Percentiles rank a stretch among this genome's conserved stretches.
Conservation (phyloP, 768 basidiomycete species). For the Tylopilus sp. region DNA sequence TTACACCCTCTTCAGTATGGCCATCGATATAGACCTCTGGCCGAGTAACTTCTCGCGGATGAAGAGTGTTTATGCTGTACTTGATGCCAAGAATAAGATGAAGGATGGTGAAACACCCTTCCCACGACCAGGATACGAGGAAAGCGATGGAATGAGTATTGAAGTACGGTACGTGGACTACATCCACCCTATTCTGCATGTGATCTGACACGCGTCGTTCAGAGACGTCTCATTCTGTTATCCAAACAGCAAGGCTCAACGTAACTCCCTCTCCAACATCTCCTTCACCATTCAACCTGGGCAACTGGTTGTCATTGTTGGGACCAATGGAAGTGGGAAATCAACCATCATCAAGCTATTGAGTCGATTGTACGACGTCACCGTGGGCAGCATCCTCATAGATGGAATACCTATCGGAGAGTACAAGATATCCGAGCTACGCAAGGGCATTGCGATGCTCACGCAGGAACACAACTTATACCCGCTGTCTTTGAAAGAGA, state of each 20-base stretch:
- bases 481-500: slow-evolving; percentile 39
- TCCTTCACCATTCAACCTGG: slow-evolving; percentile 31
- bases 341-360: slow-evolving; percentile 41
- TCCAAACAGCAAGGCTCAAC: slow-evolving; percentile 35
- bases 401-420: slow-evolving; percentile 36
- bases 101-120: slow-evolving; percentile 20
- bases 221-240: slow-evolving; percentile 55
- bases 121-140: neutral
- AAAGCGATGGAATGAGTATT: slow-evolving; percentile 12
- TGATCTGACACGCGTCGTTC: neutral
- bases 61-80: slow-evolving; percentile 19
- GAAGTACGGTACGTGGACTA: slow-evolving; percentile 16
- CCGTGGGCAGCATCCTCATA: slow-evolving; percentile 36
- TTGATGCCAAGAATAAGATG: slow-evolving; percentile 22
- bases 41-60: slow-evolving; percentile 20
- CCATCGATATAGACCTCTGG: slow-evolving; percentile 1
- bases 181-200: neutral
- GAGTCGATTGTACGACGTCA: slow-evolving; percentile 31
- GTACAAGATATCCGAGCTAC: slow-evolving; percentile 33
- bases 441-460: slow-evolving; percentile 39
- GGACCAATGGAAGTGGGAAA: slow-evolving; percentile 34
- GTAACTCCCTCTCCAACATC: slow-evolving; percentile 22
- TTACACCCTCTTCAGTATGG: slow-evolving; percentile 19
- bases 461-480: slow-evolving; percentile 39
- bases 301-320: slow-evolving; percentile 34